Conservation (phyloP, 768 basidiomycete species). For the Nidularia sp. region DNA sequence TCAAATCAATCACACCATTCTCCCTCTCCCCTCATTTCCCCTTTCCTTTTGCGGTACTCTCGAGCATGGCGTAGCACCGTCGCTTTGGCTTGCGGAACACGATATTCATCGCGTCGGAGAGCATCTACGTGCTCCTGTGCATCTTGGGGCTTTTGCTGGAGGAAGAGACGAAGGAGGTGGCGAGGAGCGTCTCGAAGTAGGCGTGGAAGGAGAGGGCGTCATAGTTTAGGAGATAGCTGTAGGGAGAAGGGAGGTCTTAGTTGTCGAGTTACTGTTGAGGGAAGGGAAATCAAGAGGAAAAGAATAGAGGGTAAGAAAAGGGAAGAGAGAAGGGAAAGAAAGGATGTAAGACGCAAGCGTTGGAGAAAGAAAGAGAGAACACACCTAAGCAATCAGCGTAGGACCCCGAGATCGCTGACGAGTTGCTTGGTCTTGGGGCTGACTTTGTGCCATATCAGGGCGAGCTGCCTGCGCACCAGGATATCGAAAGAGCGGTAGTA, state of each 20-base stretch:
- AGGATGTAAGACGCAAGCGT: too few species aligned
- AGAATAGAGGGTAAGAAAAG: too few species aligned
- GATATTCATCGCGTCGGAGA: conserved; percentile 85
- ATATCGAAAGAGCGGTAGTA: conserved; percentile 96
- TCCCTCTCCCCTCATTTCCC: conserved; percentile 17
- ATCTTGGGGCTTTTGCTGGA: conserved; percentile 22
- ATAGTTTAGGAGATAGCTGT: conserved; percentile 43
- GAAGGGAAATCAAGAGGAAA: not conserved
- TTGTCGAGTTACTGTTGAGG: conserved; percentile 66
- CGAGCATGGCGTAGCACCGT: conserved; percentile 65
- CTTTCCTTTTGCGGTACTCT: conserved; percentile 21
- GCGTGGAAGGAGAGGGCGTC: conserved; percentile 88
- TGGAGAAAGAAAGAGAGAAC: conserved; percentile 30
- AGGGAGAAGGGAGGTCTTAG: conserved; percentile 47
- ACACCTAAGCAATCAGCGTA: conserved; percentile 79
- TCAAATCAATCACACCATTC: conserved; percentile 31
- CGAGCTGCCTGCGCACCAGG: conserved; percentile 80
- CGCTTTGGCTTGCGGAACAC: conserved; percentile 80
- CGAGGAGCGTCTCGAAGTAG: conserved; percentile 85
- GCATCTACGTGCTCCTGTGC: conserved; percentile 84
- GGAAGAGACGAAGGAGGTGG: conserved; percentile 32
- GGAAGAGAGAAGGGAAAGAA: too few species aligned
- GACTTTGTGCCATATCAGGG: conserved; percentile 96
- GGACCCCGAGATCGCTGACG: conserved; percentile 80
- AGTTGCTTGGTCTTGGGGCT: conserved; percentile 90